Base-by-base conservation (phyloP, 2,329 filamentous ascomycete species). In the Fusarium globosum region DNA sequence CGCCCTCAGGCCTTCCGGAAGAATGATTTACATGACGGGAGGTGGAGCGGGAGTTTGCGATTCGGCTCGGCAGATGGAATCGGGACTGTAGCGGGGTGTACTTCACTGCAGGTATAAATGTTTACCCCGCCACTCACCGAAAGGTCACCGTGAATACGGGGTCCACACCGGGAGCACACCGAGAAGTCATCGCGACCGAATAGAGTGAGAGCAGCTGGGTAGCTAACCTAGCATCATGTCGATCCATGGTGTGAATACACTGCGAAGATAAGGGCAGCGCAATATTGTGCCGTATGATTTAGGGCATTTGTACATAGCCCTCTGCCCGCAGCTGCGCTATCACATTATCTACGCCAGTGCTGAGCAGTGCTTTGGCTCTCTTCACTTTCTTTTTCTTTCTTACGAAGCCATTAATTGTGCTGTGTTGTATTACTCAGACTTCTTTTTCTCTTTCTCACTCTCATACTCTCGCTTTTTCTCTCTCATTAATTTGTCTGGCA, bases 41-140 rank as follows among this genome's bases (percentile, higher is more conserved):
- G 59, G 76, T 77, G 76, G 76, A 75, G 72, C 66, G 60, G 51
- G 56, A 52, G 56, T 63, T 53, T 53, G 61, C 59, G 61, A 76
- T 73, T 68, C 74, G 73, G 77, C 59, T 80, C 78, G 78, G 78
- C 78, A 80, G 65, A 79, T 79, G 70, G 38, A 55, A 70, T 77
- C 78, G 78, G 78, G 76, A 69, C 77, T 61, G 72, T 76, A 61
- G 65, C 16, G 65, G 51, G 45, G 63, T 52, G 30, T 36, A 26
- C 49, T n/a, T 52, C 9, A 26, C 33, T 48, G 66, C 38, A 64
- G 67, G 72, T 77, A 57, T 78, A 78, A 78, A 78, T 65, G 59
- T 78, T 78, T 78, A 79, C 74, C 77, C 77, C 77, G 76, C 76
- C 70, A 69, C 72, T 74, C 71, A 71, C 69, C 72, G 59, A 58